A percentile compares a stretch with the other conserved stretches of the same genome.
Evolutionary conservation across 2,329 filamentous ascomycete species (phyloP).

Genomic region (Clarireedia homoeocarpa): DNA sequence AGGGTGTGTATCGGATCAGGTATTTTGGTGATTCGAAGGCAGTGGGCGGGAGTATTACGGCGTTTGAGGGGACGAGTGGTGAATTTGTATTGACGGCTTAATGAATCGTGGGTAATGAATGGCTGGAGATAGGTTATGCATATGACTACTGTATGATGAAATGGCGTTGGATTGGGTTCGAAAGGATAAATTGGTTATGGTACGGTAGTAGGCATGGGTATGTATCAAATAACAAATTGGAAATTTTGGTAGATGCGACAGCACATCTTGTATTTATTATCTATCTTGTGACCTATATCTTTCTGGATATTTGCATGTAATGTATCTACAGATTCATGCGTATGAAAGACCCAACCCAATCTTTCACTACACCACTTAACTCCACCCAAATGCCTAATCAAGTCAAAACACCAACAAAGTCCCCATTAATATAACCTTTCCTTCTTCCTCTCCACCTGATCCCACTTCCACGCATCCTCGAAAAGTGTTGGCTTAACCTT

Average conservation of each 20-base stretch:
- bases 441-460: constrained; percentile 26
- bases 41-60: constrained; percentile 48
- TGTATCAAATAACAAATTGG: too few species aligned
- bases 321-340: too few species aligned
- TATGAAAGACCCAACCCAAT: neutral
- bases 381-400: neutral
- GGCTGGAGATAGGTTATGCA: neutral
- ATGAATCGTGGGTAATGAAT: neutral
- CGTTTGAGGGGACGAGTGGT: constrained; percentile 62
- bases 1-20: constrained; percentile 66
- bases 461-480: constrained; percentile 55
- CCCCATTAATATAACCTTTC: neutral
- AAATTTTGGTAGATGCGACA: too few species aligned
- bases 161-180: neutral
- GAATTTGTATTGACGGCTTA: constrained; percentile 33
- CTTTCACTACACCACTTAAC: neutral
- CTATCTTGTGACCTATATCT: too few species aligned
- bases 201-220: too few species aligned
- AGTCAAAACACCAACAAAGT: neutral
- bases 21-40: constrained; percentile 83
- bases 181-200: neutral
- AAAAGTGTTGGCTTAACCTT: constrained; percentile 52
- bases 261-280: too few species aligned
- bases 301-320: too few species aligned
- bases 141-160: neutral